These are phyloP conservation scores for Picocystis salinarum DNA, from an alignment of 139 green algal species.

Conservation along the genomic window DNA sequence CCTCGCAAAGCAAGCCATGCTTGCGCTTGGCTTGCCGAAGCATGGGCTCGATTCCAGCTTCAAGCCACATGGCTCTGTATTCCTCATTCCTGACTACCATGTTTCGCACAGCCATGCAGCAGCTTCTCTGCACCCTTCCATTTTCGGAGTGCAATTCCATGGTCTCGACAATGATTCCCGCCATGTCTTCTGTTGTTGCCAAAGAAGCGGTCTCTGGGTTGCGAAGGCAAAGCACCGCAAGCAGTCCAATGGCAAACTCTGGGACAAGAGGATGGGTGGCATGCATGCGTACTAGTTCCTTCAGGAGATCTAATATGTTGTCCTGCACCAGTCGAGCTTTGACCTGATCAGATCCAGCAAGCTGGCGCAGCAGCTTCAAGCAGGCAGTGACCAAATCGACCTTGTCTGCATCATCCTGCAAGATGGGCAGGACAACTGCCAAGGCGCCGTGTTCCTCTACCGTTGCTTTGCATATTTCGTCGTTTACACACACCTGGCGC, in stretches of 20 bases:
- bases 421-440: no score
- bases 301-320: slow-evolving; percentile 22
- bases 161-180: slow-evolving; percentile 11
- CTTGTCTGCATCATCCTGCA: no score
- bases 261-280: background rate
- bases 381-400: no score
- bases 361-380: slow-evolving; percentile 53
- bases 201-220: slow-evolving; percentile 31
- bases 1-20: slow-evolving; percentile 27
- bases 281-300: slow-evolving; percentile 8
- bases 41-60: slow-evolving; percentile 31
- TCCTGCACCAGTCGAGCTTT: slow-evolving; percentile 39
- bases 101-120: slow-evolving; percentile 58
- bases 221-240: slow-evolving; percentile 46
- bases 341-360: slow-evolving; percentile 53
- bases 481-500: no score
- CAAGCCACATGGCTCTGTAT: slow-evolving; percentile 25
- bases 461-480: no score
- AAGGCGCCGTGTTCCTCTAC: no score
- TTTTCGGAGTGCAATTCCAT: slow-evolving; percentile 5
- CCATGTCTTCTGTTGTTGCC: slow-evolving; percentile 21
- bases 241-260: slow-evolving; percentile 44
- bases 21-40: slow-evolving; percentile 30
- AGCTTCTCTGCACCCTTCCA: slow-evolving; percentile 24
- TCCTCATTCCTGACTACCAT: slow-evolving; percentile 48